Percentiles rank a stretch among this genome's conserved stretches.
phyloP scores from a whole-genome alignment of 2,329 filamentous ascomycete species.

The Phyllosticta ampelicida region DNA sequence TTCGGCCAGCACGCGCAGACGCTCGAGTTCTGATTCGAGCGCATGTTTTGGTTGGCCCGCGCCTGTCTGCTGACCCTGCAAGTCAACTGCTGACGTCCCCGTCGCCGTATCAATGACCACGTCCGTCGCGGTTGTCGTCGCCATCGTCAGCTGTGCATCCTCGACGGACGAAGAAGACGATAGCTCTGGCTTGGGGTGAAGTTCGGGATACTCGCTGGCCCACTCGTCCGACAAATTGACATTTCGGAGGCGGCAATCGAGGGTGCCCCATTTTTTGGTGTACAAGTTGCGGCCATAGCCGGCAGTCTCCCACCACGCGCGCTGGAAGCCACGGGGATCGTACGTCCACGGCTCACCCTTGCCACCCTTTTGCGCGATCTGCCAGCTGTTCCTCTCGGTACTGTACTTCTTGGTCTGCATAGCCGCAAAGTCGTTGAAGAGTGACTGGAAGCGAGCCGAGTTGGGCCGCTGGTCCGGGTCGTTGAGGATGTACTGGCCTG shows the following conservation, averaged over 20 bases:
- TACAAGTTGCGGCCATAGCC: slow-evolving; percentile 12
- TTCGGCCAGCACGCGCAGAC: not conserved
- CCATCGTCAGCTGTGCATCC: not conserved
- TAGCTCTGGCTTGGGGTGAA: not conserved
- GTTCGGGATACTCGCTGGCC: slow-evolving; percentile 9
- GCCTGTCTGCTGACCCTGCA: not conserved
- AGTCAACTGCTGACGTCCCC: not conserved
- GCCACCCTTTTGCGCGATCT: slow-evolving; percentile 6
- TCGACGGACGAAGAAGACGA: not conserved
- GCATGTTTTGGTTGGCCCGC: not conserved
- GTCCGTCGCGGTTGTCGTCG: not conserved
- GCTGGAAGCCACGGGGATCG: slow-evolving; percentile 11
- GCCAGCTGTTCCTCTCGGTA: slow-evolving; percentile 12
- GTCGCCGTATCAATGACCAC: not conserved
- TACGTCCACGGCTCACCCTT: slow-evolving; percentile 10
- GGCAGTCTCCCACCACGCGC: slow-evolving; percentile 11
- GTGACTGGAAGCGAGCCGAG: slow-evolving; percentile 1
- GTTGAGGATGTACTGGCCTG: not conserved
- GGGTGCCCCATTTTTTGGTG: slow-evolving; percentile 13
- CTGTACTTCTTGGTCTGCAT: slow-evolving; percentile 10
- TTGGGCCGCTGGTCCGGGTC: slow-evolving; percentile 3
- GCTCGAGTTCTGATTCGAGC: not conserved
- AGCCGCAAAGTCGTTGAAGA: not conserved
- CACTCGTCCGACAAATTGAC: slow-evolving; percentile 7
- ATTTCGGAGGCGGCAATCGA: slow-evolving; percentile 8